Evolutionary conservation across 441 rosid species (phyloP).

Genomic region (Syzygium syzygioides): DNA sequence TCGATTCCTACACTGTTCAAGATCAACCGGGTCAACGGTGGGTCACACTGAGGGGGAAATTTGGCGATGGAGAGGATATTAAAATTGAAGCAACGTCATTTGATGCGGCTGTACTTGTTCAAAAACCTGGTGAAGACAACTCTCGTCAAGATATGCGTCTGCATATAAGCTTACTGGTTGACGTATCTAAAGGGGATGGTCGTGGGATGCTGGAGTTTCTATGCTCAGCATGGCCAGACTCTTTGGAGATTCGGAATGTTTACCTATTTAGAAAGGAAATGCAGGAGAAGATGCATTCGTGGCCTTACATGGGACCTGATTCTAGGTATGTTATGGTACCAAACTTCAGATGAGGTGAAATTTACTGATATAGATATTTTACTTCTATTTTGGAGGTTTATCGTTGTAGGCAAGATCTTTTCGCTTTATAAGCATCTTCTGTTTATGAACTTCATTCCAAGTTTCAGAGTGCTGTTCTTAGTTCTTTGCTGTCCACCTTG

Average conservation of each 20-base stretch:
- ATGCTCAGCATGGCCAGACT: conserved; percentile 74
- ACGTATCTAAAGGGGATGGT: conserved; percentile 37
- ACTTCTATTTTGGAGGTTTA: background rate
- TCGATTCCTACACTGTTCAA: conserved; percentile 48
- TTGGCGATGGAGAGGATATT: conserved; percentile 35
- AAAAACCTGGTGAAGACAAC: conserved; percentile 40
- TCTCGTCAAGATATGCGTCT: conserved; percentile 34
- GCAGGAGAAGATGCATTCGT: conserved; percentile 19
- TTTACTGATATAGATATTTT: background rate
- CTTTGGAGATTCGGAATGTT: conserved; percentile 48
- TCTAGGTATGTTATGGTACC: conserved; percentile 31
- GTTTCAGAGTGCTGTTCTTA: background rate
- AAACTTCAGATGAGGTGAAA: background rate
- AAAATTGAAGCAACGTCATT: conserved; percentile 66
- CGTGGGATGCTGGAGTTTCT: conserved; percentile 34
- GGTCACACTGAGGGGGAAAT: conserved; percentile 39
- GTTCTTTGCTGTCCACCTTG: background rate
- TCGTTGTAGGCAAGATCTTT: background rate
- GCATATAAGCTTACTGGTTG: conserved; percentile 53
- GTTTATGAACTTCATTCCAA: background rate
- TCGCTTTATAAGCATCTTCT: background rate
- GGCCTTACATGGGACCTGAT: conserved; percentile 55
- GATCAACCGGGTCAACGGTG: conserved; percentile 50
- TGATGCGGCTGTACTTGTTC: conserved; percentile 41
- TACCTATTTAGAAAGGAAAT: conserved; percentile 21